Conservation (phyloP, 1,139 yeast species). For the Candida sp. region DNA sequence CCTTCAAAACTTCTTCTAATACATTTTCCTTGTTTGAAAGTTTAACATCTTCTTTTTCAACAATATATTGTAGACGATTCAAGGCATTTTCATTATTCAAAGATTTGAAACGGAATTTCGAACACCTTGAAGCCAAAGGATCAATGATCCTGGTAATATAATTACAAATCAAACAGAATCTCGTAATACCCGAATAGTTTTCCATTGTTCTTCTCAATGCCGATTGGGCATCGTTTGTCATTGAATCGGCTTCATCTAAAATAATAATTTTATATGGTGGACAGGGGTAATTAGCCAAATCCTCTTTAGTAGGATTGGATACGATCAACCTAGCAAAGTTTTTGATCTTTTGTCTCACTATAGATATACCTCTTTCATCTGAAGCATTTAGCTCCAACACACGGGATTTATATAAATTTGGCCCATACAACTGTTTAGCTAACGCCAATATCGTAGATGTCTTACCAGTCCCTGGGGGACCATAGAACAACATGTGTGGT, state of each 20-base stretch:
- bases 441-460: slow-evolving; percentile 90
- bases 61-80: slow-evolving; percentile 59
- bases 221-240: slow-evolving; percentile 98
- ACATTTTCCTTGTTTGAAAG: slow-evolving; percentile 47
- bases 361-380: slow-evolving; percentile 93
- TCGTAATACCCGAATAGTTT: slow-evolving; percentile 82
- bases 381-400: slow-evolving; percentile 94
- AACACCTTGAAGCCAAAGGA: slow-evolving; percentile 94
- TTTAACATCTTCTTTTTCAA: slow-evolving; percentile 47
- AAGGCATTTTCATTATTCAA: slow-evolving; percentile 72
- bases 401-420: slow-evolving; percentile 63
- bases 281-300: slow-evolving; percentile 75
- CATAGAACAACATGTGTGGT: slow-evolving; percentile 95
- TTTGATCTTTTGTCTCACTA: slow-evolving; percentile 90
- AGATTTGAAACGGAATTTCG: slow-evolving; percentile 86
- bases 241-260: slow-evolving; percentile 94
- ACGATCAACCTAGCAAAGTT: slow-evolving; percentile 87
- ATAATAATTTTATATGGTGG: slow-evolving; percentile 90
- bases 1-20: slow-evolving; percentile 57
- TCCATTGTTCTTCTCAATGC: slow-evolving; percentile 98
- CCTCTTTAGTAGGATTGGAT: slow-evolving; percentile 72
- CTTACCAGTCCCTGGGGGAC: slow-evolving; percentile 98
- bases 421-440: slow-evolving; percentile 80
- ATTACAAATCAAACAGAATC: slow-evolving; percentile 93
- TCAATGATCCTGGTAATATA: slow-evolving; percentile 95